Percentiles rank a stretch among this genome's conserved stretches.
phyloP scores from a whole-genome alignment of 345 rosid species.

The Arabis alpina region DNA sequence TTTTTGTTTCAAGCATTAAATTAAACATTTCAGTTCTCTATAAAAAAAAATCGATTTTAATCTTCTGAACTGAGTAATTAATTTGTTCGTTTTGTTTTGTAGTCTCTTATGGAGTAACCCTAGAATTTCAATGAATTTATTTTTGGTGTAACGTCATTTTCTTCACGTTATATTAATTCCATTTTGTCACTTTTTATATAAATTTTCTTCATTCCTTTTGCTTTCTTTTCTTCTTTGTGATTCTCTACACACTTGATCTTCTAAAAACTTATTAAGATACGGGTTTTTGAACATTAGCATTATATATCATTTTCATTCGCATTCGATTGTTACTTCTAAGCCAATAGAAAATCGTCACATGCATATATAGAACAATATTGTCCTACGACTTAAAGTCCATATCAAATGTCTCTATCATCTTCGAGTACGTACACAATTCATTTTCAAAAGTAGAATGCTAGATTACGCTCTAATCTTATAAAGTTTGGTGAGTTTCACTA shows the following conservation, averaged over 20 bases:
- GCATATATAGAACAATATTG: slow-evolving; percentile 6
- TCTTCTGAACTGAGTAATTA: not conserved
- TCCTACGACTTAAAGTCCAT: slow-evolving; percentile 11
- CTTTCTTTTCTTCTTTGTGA: slow-evolving; percentile 25
- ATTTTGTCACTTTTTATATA: slow-evolving; percentile 2
- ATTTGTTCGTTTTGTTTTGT: not conserved
- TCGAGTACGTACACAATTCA: not conserved
- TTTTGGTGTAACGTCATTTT: slow-evolving; percentile 34
- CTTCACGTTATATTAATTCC: slow-evolving; percentile 31
- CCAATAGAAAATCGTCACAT: slow-evolving; percentile 41
- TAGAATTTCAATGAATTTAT: slow-evolving; percentile 1
- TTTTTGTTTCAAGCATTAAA: slow-evolving; percentile 8
- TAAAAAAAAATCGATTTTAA: not conserved
- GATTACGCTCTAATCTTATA: not conserved
- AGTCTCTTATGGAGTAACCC: not conserved
- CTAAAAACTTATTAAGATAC: slow-evolving; percentile 5
- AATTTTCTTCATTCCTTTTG: slow-evolving; percentile 21
- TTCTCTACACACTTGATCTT: slow-evolving; percentile 32
- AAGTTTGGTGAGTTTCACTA: slow-evolving; percentile 18
- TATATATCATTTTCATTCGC: slow-evolving; percentile 8
- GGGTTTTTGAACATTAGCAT: not conserved
- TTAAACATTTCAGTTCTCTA: not conserved
- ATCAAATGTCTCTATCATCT: slow-evolving; percentile 4
- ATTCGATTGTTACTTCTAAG: slow-evolving; percentile 27
- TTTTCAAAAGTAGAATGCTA: slow-evolving; percentile 3